Evolutionary conservation across 192 early-diverging fungal species (phyloP).

Genomic region (Linnemannia schmuckeri): DNA sequence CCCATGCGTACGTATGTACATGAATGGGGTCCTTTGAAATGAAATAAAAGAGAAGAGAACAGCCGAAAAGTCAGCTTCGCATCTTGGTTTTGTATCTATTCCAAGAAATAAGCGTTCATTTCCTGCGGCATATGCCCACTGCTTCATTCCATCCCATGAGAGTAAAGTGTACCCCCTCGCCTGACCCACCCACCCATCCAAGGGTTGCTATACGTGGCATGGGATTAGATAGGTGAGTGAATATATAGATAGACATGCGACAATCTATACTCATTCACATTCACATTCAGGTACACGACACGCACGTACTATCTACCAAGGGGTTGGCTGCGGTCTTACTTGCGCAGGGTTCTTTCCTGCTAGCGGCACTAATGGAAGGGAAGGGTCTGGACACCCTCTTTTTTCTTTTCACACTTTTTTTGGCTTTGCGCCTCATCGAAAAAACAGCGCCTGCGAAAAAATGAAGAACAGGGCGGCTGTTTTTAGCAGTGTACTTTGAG

Average conservation of each 20-base stretch:
- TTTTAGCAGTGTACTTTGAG: not conserved
- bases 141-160: no score
- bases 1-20: not conserved
- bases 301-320: no score
- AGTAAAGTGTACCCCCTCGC: no score
- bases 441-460: not conserved
- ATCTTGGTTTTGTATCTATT: not conserved
- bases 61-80: not conserved
- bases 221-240: no score
- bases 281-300: no score
- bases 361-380: not conserved
- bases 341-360: not conserved
- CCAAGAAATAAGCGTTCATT: not conserved
- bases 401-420: not conserved
- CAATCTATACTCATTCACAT: no score
- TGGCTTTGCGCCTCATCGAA: not conserved
- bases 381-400: not conserved
- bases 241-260: no score
- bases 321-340: not conserved
- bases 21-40: not conserved
- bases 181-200: no score
- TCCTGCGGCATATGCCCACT: not conserved
- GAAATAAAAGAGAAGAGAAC: not conserved
- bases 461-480: not conserved
- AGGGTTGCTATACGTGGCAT: no score